Evolutionary conservation across 257 asterid genomes (phyloP).

Genomic region (Solanum boliviense): DNA sequence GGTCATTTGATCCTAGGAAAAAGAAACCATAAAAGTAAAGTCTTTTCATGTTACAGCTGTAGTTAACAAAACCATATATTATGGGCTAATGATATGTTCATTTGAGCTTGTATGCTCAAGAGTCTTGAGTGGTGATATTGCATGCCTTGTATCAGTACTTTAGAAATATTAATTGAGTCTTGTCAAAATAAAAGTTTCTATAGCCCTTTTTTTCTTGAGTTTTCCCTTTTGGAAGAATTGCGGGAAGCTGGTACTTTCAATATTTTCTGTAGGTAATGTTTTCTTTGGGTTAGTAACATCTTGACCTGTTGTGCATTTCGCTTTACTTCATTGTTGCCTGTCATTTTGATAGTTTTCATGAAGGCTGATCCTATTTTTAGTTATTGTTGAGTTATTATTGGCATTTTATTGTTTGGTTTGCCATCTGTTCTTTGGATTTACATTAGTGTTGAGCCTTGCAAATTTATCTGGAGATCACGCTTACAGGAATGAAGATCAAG

Average conservation of each 20-base stretch:
- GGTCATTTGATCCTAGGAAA: neutral
- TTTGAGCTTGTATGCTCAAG: neutral
- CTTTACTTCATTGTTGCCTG: neutral
- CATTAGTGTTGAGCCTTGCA: neutral
- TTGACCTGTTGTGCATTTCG: neutral
- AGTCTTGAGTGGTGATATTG: neutral
- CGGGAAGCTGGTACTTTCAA: neutral
- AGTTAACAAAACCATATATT: neutral
- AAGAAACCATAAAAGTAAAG: neutral
- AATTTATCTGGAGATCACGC: neutral
- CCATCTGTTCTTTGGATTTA: neutral
- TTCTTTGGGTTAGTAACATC: neutral
- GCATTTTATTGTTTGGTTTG: neutral
- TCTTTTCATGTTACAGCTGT: neutral
- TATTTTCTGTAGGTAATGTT: neutral
- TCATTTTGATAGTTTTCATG: neutral
- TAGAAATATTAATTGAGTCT: neutral
- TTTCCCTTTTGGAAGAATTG: neutral
- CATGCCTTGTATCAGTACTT: neutral
- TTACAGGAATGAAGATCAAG: slow-evolving; percentile 88
- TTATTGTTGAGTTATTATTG: neutral
- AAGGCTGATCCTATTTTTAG: neutral
- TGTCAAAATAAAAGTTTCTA: neutral
- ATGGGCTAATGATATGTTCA: neutral
- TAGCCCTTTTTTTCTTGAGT: neutral